phyloP scores from a whole-genome alignment of 1,139 yeast species.

The Waltiozyma sp. region DNA sequence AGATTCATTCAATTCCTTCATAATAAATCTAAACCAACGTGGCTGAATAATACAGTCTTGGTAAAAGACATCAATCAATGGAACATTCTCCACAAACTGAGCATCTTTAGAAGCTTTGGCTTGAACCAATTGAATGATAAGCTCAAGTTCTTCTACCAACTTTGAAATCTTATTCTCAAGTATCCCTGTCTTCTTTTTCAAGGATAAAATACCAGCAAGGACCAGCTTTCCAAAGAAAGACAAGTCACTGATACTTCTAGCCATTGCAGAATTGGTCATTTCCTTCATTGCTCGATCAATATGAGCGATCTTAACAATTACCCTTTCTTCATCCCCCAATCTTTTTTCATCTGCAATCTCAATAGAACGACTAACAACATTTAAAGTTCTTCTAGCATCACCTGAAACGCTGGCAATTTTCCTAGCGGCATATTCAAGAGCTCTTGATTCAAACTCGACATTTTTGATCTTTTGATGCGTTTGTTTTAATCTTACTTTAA shows the following conservation, averaged over 20 bases:
- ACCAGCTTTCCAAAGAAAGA: conserved; percentile 66
- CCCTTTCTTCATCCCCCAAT: conserved; percentile 22
- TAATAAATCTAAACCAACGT: conserved; percentile 38
- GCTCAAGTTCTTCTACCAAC: conserved; percentile 64
- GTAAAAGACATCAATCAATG: conserved; percentile 17
- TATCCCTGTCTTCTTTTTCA: conserved; percentile 57
- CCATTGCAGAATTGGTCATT: conserved; percentile 63
- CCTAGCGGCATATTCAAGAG: conserved; percentile 84
- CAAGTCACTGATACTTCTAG: conserved; percentile 45
- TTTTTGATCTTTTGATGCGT: conserved; percentile 29
- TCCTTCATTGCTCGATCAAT: conserved; percentile 73
- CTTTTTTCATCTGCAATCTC: conserved; percentile 47
- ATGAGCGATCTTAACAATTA: conserved; percentile 57
- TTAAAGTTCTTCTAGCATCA: conserved; percentile 89
- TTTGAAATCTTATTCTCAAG: conserved; percentile 71
- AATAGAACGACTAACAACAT: conserved; percentile 81
- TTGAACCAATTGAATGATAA: conserved; percentile 28
- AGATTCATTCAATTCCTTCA: conserved; percentile 62
- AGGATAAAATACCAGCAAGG: conserved; percentile 52
- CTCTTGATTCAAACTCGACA: conserved; percentile 47
- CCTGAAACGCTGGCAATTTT: conserved; percentile 96
- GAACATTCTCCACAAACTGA: conserved; percentile 19
- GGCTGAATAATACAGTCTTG: conserved; percentile 25
- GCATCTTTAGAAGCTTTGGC: conserved; percentile 12
- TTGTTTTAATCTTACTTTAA: conserved; percentile 55